Evolutionary conservation across 2,329 filamentous ascomycete genomes (phyloP), one percentile per base, ranked within the genome.

Genomic region (Phialemonium atrogriseum): DNA sequence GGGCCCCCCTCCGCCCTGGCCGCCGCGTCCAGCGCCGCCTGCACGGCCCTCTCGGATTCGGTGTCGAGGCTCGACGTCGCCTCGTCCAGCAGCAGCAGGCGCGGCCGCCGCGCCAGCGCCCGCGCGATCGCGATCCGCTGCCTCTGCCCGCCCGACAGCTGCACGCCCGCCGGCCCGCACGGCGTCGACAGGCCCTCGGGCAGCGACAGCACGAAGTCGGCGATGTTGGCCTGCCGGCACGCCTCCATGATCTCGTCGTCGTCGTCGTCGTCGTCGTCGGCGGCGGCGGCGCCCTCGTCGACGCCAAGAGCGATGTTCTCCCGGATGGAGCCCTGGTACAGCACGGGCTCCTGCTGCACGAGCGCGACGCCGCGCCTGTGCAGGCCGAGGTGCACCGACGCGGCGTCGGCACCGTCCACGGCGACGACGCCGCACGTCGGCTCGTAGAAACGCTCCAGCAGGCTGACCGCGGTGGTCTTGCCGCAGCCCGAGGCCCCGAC

Each of bases 111-210:
- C 32, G 86, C 66, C 17, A 86, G 76, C 9, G 77, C 77, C 7
- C 82, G 66, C 0, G 81, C 82, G 39, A 87, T 86, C 7, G 80
- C 79, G 20, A 84, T 70, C 14, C 79, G 73, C 50, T 86, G 81
- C 7, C 80, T 64, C 50, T 87, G 80, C 1, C 82, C 82, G 15
- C 82, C 82, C 2, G 77, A 84, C 2, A 87, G 59, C 36, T 80
- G 77, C 12, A 79, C 70, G 1, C 80, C 80, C 29, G 73, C 70
- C 42, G 79, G 71, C 2, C 81, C 80, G 14, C 81, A 79, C 1
- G 65, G 58, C 0, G 80, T 81, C 2, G 65, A 57, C 33, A 83
- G 76, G 1, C 74, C 75, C 35, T 80, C 57, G 3, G 73, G 71
- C 0, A 78, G 58, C 2, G 64, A 66, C 1, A 58, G 50, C 18